phyloP scores from a whole-genome alignment of 192 early-diverging fungal genomes.

The Umbelopsis isabellina region DNA sequence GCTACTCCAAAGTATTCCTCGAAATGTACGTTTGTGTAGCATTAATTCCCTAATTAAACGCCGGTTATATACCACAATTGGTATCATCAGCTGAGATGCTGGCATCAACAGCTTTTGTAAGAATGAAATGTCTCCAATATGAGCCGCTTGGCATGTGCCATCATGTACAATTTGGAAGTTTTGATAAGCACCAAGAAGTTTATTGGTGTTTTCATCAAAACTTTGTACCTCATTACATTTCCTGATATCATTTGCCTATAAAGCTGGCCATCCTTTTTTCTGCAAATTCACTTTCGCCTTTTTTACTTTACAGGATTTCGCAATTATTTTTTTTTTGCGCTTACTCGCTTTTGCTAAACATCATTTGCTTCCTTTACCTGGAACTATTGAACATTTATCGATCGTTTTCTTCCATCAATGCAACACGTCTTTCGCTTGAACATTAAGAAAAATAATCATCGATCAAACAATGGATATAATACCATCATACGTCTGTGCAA shows the following conservation, averaged over 20 bases:
- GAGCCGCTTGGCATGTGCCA: constrained; percentile 2
- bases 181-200: constrained; percentile 8
- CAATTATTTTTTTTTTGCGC: no score
- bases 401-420: background rate
- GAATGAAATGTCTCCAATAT: background rate
- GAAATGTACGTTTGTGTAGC: background rate
- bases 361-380: no score
- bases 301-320: no score
- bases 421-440: background rate
- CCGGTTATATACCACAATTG: constrained; percentile 15
- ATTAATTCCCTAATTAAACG: background rate
- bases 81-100: background rate
- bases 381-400: no score
- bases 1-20: background rate
- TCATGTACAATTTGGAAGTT: constrained; percentile 6
- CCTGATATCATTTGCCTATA: background rate
- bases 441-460: background rate
- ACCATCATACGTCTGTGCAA: constrained; percentile 12
- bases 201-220: constrained; percentile 5
- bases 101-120: background rate
- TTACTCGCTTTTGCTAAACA: no score
- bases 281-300: no score
- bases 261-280: background rate
- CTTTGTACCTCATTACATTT: constrained; percentile 5
- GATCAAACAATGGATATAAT: constrained; percentile 17